Conservation (phyloP, 2,329 filamentous ascomycete genomes). For the Cryoendolithus antarcticus region DNA sequence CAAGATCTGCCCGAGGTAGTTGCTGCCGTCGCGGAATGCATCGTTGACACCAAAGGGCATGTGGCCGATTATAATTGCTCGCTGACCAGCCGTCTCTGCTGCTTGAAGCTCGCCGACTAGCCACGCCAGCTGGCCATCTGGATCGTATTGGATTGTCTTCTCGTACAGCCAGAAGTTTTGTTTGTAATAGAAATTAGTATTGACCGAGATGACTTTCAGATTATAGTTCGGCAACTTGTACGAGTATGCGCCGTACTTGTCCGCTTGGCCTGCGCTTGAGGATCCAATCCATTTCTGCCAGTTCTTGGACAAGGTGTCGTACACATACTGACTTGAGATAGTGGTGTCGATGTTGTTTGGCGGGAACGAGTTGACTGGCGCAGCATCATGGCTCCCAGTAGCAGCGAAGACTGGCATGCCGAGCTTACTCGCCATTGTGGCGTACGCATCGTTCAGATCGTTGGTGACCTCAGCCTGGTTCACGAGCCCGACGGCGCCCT, state of each 20-base stretch:
- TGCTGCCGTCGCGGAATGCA: slow-evolving; percentile 37
- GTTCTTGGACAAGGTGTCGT: slow-evolving; percentile 34
- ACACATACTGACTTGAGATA: slow-evolving; percentile 39
- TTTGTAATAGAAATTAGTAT: slow-evolving; percentile 48
- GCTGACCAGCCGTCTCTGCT: slow-evolving; percentile 40
- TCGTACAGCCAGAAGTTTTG: slow-evolving; percentile 46
- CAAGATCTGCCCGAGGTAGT: slow-evolving; percentile 24
- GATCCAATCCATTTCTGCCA: slow-evolving; percentile 40
- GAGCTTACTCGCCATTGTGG: slow-evolving; percentile 29
- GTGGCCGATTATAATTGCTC: slow-evolving; percentile 47
- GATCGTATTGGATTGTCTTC: slow-evolving; percentile 38
- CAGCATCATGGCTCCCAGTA: slow-evolving; percentile 45
- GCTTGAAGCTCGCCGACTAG: slow-evolving; percentile 41
- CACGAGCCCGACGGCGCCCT: slow-evolving; percentile 34
- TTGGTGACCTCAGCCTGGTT: slow-evolving; percentile 21
- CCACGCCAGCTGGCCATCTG: slow-evolving; percentile 42
- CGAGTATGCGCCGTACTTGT: slow-evolving; percentile 39
- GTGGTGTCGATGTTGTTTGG: slow-evolving; percentile 14
- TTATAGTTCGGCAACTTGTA: slow-evolving; percentile 10
- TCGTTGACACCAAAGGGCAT: slow-evolving; percentile 40
- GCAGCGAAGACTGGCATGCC: slow-evolving; percentile 37
- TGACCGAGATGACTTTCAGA: slow-evolving; percentile 46
- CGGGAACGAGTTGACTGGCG: slow-evolving; percentile 14
- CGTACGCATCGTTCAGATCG: slow-evolving; percentile 35
- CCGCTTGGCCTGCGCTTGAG: slow-evolving; percentile 15